Base-by-base conservation (phyloP, 345 rosid genomes). In the Toxicodendron radicans region DNA sequence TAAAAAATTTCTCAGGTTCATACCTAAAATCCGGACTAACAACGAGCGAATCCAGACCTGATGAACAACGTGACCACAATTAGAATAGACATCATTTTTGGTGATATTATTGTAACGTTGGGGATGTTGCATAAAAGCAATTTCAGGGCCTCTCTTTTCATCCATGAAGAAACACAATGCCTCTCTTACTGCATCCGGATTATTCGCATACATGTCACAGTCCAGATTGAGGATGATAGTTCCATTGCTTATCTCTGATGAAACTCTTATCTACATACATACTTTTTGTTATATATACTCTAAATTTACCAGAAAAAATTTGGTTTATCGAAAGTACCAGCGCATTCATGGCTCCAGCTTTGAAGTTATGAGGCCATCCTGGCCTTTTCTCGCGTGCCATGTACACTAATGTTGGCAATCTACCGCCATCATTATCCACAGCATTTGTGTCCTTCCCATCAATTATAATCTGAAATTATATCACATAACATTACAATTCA, bases 261-360 rank as follows among this genome's bases (percentile, higher is more conserved):
- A 87, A 41, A 87, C 89, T 64, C 91, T 82, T 70, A 83, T 82
- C 91, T 85, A 64, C 59, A 72, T 52, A 30, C 43, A 38, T 51
- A 13, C 16, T 51, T 51, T 51, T 10, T 48, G 17, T 48, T 48
- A 48, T 3, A 48, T 48, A 48, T 14, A 48, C 52, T 10, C 52
- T 48, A 12, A 48, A 12, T 48, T 48, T 10, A 45, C 23, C 32
- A 14, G 17, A 4, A 51, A 68, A 14, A 63, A 53, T 18, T 17
- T 56, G 13, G n/a, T 56, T 38, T 58, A 4, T 17, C 17, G 27
- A 48, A 27, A 43, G 17, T 56, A 87, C 90, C 85, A 84, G 43
- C 9, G 90, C 80, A 67, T 87, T 87, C 78, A 82, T 57, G n/a
- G 90, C 86, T 66, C 90, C 90, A 14, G 90, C 88, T 78, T 87